Evolutionary conservation across 2,329 filamentous ascomycete genomes (phyloP), one percentile per base, ranked within the genome.

Genomic region (Sclerotinia spermophila): DNA sequence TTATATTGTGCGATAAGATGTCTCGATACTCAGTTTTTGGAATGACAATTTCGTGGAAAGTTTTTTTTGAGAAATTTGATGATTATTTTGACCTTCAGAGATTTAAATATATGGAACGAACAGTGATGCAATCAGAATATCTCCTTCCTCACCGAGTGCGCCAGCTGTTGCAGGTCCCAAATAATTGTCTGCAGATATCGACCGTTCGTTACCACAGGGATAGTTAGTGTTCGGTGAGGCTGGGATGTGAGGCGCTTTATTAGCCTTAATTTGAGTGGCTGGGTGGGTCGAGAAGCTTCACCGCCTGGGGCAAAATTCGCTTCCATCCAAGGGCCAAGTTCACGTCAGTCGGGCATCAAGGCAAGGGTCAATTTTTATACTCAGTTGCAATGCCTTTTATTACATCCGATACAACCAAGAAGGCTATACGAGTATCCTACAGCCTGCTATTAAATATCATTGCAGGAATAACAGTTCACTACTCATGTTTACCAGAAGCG

Each of bases 271-370:
- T 58, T 33, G 55, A 38, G 55, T 58, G 55, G 55, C 55, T 58
- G 55, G 55, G 33, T 24, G 35, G 24, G 3, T 38, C 38, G 55
- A 6, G 3, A 21, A 38, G 15, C 15, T 38, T 58, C 33, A 58
- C 55, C 55, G 55, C 55, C 55, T 58, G 35, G 55, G 55, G 55
- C 55, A 58, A n/a, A 58, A 58, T 58, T 38, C 55, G 48, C n/a
- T 17, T 27, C 21, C n/a, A 27, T 53, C 13, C n/a, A 51, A n/a
- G 48, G 17, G 27, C 13, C n/a, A 51, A n/a, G 48, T 51, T 51
- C 27, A 17, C 48, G 13, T 53, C 48, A 30, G 13, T 53, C 48
- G 48, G 48, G 48, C n/a, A 53, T 53, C 48, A 53, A 42, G n/a
- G n/a, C n/a, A n/a, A 53, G 5, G 48, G 48, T 27, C 48, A 11